Evolutionary conservation across 176 grass and related monocot genomes (phyloP), one percentile per base, ranked within the genome.

Genomic region (Dactylis glomerata): DNA sequence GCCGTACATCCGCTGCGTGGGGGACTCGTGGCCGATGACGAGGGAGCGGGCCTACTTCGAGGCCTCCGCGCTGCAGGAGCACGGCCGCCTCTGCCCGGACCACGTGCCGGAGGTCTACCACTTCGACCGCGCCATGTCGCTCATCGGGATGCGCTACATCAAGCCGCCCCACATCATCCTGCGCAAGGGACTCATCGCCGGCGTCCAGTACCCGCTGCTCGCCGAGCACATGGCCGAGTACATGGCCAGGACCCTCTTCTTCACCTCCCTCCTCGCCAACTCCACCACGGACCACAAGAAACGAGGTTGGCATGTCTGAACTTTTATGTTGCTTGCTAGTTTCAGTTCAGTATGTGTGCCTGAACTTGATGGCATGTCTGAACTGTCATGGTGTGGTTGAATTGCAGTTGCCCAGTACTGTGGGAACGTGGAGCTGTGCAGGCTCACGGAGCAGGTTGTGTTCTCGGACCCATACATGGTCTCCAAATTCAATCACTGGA

Each of bases 11-110:
- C 93, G 96, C 49, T 88, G 81, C 63, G 81, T 95, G 17, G 95
- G 95, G 41, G 88, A 91, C 41, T 94, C 89, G 32, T 96, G 96
- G 96, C 91, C 93, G 12, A 92, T 96, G 96, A 86, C 96, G 46
- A 90, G 87, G 87, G 91, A 99, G 24, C 96, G 96, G 27, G 92
- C 96, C 66, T 95, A 94, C 78, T 98, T 98, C 85, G 96, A 98
- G 86, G 86, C 84, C 12, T 87, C 85, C 8, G 87, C 84, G 51
- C 87, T 96, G 76, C 86, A 34, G 77, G 88, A 92, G 83, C 88
- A 94, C 34, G 88, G 93, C 47, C 80, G 75, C 9, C 71, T 96
- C 58, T 96, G 96, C 89, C 89, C 93, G 37, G 78, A 96, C 76
- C 86, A 92, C 78, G 92, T 89, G 6, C 96, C 96, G 5, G 91